Evolutionary conservation across 306 rosid species (phyloP), one percentile per base, ranked within the genome.

Genomic region (Adenanthera pavonina): DNA sequence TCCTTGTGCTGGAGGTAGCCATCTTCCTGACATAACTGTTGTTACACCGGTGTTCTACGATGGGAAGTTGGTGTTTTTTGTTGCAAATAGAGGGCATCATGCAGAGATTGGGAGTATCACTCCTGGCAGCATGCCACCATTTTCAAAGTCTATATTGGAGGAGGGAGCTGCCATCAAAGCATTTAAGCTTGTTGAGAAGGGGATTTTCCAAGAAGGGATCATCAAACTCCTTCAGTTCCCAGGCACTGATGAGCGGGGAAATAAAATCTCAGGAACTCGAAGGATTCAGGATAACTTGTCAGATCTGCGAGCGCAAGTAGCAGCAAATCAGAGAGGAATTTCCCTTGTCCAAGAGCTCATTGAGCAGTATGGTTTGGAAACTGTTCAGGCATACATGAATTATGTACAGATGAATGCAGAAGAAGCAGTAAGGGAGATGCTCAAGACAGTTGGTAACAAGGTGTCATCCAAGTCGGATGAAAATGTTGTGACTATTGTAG

Each of bases 71-170:
- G 92, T 95, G 41, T 91, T 91, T 82, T 95, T 95, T 83, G 97
- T 93, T 65, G 97, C 99, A 35, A 93, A 90, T 78, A 86, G 99
- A 87, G 99, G 99, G 48, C 99, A 95, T 84, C 97, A 93, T 68
- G 97, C 97, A 4, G 99, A 95, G 90, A 87, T 93, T 1, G 99
- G 99, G 71, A 93, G 97, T 43, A 90, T 90, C 30, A 93, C 99
- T 80, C 99, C 99, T 17, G 97, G 97, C 77, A 95, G 97, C 89
- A 95, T 93, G 95, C 99, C 99, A 8, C 97, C 95, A 17, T 95
- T 93, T 83, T 93, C 99, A 57, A 95, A 95, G 85, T 87, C 89
- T 60, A 91, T 95, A 82, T 91, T 90, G 92, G 95, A 95, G 89
- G 97, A 95, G 86, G 97, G 98, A 79, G 92, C 97, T 83, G 91